These are phyloP conservation scores for Oenanthe javanica DNA, from an alignment of 140 eudicot genomes.

Conservation along the genomic window DNA sequence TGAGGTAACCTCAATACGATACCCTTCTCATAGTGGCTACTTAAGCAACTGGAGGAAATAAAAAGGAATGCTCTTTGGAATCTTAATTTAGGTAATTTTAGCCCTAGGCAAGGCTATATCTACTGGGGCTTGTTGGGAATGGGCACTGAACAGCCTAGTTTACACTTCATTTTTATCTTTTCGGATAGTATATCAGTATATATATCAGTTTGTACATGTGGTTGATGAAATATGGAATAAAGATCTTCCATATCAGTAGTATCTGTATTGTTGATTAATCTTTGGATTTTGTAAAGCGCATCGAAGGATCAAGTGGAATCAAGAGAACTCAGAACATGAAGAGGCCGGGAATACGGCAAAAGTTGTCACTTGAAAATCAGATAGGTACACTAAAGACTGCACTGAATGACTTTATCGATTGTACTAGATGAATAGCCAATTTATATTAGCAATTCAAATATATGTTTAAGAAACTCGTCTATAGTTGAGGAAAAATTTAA, in stretches of 20 bases:
- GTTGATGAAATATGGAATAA: background rate
- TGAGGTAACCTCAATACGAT: too few species aligned
- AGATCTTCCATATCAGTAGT: background rate
- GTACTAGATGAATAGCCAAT: background rate
- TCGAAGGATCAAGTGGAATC: slow-evolving; percentile 12
- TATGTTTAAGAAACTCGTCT: background rate
- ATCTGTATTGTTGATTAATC: background rate
- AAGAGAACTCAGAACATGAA: slow-evolving; percentile 15
- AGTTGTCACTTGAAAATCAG: background rate
- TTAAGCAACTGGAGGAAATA: too few species aligned
- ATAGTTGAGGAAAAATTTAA: background rate
- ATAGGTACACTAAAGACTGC: slow-evolving; percentile 19
- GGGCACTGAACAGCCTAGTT: background rate
- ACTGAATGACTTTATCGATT: background rate
- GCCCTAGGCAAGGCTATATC: too few species aligned
- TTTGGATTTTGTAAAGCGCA: slow-evolving; percentile 11
- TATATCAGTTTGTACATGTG: background rate
- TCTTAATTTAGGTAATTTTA: too few species aligned
- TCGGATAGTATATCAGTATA: too few species aligned
- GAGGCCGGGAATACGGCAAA: slow-evolving; percentile 16
- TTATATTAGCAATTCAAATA: background rate
- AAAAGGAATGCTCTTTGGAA: too few species aligned
- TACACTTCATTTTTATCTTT: too few species aligned
- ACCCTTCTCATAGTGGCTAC: too few species aligned
- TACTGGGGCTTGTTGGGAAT: background rate